Evolutionary conservation across 148 eudicot species (phyloP), one percentile per base, ranked within the genome.

Genomic region (Heliamphora exappendiculata): DNA sequence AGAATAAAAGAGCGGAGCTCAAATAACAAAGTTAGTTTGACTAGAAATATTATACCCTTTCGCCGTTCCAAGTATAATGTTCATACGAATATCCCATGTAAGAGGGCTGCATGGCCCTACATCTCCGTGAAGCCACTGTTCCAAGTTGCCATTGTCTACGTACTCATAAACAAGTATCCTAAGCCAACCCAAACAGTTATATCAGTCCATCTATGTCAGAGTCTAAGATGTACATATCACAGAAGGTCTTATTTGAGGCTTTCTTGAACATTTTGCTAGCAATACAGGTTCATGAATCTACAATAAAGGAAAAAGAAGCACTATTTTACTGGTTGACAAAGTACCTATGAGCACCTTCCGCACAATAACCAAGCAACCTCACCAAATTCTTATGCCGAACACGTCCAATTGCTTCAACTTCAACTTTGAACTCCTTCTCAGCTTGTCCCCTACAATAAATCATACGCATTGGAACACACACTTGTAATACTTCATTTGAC

Each of bases 101-200:
- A 93, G 86, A 76, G 98, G 97, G 72, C 98, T 93, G 31, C 11
- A 51, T 12, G 89, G 84, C 60, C 98, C 97, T 20, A 90, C 92
- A 86, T 93, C 98, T 75, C 98, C 98, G 58, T 93, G 98, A 55
- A 93, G 87, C 98, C 98, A 93, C 69, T 93, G 98, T 74, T 93
- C 98, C 55, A 93, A 82, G 87, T 89, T 93, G 31, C 98, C 98
- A 78, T 91, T 93, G 83, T 93, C 86, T 4, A 93, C 92, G 76
- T 87, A 93, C 83, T 93, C 98, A 19, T 93, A 93, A 24, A 93
- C 98, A 78, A 93, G 98, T 79, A 91, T 86, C 90, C 98, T 93
- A 81, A 11, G 83, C 45, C 45, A 77, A 26, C 44, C 12, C 60
- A 71, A 74, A 47, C 49, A 78, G 50, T 66, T 36, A 42, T 41